Evolutionary conservation across 2,329 filamentous ascomycete genomes (phyloP).

Genomic region (Diaporthe ilicicola): DNA sequence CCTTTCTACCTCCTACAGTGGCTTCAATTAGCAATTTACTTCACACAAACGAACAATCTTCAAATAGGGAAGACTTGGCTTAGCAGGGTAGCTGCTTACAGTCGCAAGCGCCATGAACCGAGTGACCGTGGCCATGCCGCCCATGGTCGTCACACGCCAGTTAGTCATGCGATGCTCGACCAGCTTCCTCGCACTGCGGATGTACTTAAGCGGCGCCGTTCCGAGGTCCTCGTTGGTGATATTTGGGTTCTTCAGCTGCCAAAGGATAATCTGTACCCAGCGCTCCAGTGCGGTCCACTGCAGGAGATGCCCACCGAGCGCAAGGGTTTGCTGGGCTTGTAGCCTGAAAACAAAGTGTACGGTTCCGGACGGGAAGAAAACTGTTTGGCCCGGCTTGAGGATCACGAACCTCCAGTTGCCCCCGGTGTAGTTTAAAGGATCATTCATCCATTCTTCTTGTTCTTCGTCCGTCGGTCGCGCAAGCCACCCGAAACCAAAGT

Average conservation of each 20-base stretch:
- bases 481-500: conserved; percentile 45
- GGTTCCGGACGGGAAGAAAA: conserved; percentile 46
- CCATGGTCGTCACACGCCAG: conserved; percentile 29
- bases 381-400: conserved; percentile 45
- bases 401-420: conserved; percentile 44
- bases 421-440: conserved; percentile 38
- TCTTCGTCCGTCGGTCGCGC: conserved; percentile 40
- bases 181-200: conserved; percentile 29
- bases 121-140: conserved; percentile 30
- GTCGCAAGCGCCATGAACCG: conserved; percentile 27
- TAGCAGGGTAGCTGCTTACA: not conserved
- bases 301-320: conserved; percentile 45
- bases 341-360: conserved; percentile 47
- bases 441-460: conserved; percentile 39
- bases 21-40: not conserved
- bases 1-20: conserved; percentile 29
- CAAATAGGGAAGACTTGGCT: not conserved
- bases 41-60: not conserved
- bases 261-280: conserved; percentile 42
- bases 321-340: conserved; percentile 40
- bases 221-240: conserved; percentile 44
- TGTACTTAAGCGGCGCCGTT: conserved; percentile 30
- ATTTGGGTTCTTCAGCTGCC: conserved; percentile 40
- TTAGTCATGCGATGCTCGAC: conserved; percentile 29
- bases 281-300: conserved; percentile 44